Base-by-base conservation (phyloP, 371 early-diverging fungal genomes). In the Mucor ambiguus region DNA sequence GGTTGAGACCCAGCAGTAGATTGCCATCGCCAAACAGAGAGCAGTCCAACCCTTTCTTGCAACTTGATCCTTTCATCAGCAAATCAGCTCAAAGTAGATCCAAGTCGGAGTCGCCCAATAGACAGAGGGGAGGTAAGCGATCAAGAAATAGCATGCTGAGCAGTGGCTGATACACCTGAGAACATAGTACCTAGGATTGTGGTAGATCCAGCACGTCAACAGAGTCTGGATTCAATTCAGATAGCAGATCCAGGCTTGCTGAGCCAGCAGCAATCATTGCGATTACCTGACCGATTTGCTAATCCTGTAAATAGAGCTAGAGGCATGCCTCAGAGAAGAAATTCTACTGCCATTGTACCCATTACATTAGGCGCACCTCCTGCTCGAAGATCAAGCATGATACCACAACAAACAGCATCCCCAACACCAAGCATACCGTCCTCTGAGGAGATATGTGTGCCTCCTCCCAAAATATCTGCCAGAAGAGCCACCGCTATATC, bases 121-220 rank as follows among this genome's bases (percentile, higher is more conserved):
- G 28, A 12, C 29, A 52, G 26, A 3, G 11, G 4, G 52, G 24
- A 49, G 24, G 24, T 49, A 41, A 10, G 9, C 35, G n/a, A n/a
- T 6, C 10, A 10, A 7, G 10, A 33, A 6, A 33, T 33, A 33
- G 4, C 16, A 41, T 41, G 14, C 41, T 37, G 37, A 49, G 4
- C 24, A 49, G 24, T 49, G 49, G 11, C 37, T 22, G 11, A 22
- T 38, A n/a, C 30, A 20, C 6, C 20, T 20, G 20, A 44, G 5
- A 16, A 46, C 8, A 10, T 22, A 70, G 74, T 67, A 18, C 71
- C 74, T 6, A 61, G 56, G 14, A 70, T 70, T 41, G 61, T 73
- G 8, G 70, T 70, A 11, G 67, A 69, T 10, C 69, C 62, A 41
- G 63, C 73, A 11, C 66, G 30, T 1, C 56, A 64, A 33, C 58